Evolutionary conservation across 805 yeast species (phyloP).

Genomic region (Teunomyces funiuensis): DNA sequence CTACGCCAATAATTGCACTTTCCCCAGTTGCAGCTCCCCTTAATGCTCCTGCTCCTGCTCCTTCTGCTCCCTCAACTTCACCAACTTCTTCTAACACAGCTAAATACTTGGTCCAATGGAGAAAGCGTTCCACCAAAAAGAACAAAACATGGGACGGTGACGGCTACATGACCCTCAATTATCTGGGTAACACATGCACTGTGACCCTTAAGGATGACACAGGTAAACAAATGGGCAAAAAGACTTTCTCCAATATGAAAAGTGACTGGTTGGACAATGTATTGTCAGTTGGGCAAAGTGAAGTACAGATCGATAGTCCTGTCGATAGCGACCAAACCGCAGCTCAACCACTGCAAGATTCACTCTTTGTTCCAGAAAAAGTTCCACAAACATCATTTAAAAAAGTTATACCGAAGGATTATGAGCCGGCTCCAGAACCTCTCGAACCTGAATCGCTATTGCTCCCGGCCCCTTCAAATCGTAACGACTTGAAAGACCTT

Average conservation of each 20-base stretch:
- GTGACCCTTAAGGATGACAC: slow-evolving; percentile 10
- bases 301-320: slow-evolving; percentile 59
- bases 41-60: neutral
- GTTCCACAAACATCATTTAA: slow-evolving; percentile 1
- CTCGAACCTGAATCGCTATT: neutral
- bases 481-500: neutral
- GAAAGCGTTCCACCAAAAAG: slow-evolving; percentile 74
- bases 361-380: neutral
- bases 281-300: slow-evolving; percentile 55
- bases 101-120: slow-evolving; percentile 50
- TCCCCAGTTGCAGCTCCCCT: neutral
- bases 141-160: slow-evolving; percentile 96
- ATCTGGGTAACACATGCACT: neutral
- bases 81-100: neutral
- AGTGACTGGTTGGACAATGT: slow-evolving; percentile 21
- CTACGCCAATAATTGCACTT: neutral
- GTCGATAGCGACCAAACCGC: slow-evolving; percentile 17
- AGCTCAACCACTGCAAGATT: neutral
- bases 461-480: neutral
- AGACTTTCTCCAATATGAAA: slow-evolving; percentile 10
- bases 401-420: neutral
- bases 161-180: slow-evolving; percentile 50
- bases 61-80: neutral
- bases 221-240: slow-evolving; percentile 11
- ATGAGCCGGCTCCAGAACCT: neutral